phyloP scores from a whole-genome alignment of 495 filamentous ascomycete species.

The Collariella sp. region DNA sequence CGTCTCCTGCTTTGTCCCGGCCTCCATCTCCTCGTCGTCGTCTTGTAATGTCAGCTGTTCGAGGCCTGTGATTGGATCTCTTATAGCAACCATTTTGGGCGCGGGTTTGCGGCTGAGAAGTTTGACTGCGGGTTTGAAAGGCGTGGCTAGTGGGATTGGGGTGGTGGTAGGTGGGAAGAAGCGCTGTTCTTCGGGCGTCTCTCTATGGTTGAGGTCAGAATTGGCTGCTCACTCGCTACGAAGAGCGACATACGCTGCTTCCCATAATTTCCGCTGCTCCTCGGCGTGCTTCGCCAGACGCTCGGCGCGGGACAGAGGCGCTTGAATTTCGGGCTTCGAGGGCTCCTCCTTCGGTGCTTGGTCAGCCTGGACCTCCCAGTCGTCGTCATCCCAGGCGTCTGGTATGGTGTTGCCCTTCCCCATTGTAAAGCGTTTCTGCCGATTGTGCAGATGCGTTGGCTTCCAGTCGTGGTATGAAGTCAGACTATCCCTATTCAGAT shows the following conservation, averaged over 20 bases:
- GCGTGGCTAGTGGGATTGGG: constrained; percentile 60
- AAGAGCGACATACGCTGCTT: constrained; percentile 58
- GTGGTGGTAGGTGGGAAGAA: constrained; percentile 62
- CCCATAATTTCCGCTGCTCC: constrained; percentile 76
- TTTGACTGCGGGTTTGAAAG: constrained; percentile 77
- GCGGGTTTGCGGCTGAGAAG: constrained; percentile 75
- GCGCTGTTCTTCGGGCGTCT: constrained; percentile 51
- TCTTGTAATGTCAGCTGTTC: constrained; percentile 44
- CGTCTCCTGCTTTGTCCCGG: constrained; percentile 50
- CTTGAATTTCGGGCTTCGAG: constrained; percentile 36
- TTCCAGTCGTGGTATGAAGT: no score
- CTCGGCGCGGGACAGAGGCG: constrained; percentile 57
- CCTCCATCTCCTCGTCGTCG: constrained; percentile 62
- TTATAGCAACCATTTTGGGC: constrained; percentile 38
- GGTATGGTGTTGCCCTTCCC: constrained; percentile 47
- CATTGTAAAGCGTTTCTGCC: constrained; percentile 30
- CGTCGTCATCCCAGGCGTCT: constrained; percentile 83
- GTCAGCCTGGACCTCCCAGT: constrained; percentile 77
- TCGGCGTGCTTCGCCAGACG: constrained; percentile 72
- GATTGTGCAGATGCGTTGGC: no score
- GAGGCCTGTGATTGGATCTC: constrained; percentile 48
- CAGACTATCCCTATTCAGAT: no score
- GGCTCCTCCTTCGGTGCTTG: constrained; percentile 37
- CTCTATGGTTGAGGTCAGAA: constrained; percentile 17
- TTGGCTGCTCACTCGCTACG: not conserved